These are phyloP conservation scores for Podaxis sp. DNA, from an alignment of 768 basidiomycete genomes.

Conservation along the genomic window DNA sequence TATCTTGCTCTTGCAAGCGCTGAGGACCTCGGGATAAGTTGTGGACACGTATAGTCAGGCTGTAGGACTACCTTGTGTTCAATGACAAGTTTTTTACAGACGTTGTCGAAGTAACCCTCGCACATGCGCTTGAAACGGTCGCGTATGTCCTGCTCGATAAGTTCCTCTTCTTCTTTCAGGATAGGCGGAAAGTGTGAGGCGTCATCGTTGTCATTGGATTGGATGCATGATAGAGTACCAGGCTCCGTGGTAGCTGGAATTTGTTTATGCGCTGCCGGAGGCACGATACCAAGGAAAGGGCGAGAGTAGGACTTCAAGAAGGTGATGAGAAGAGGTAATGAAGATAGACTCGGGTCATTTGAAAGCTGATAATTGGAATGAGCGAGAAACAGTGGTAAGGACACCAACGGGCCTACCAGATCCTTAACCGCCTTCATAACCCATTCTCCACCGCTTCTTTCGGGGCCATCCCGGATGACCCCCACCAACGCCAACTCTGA, in stretches of 20 bases:
- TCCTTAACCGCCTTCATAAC: constrained; percentile 87
- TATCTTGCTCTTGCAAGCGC: constrained; percentile 96
- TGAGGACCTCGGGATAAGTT: constrained; percentile 27
- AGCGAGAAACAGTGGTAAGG: constrained; percentile 9
- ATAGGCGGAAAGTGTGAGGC: constrained; percentile 38
- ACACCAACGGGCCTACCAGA: constrained; percentile 52
- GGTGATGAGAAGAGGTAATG: constrained; percentile 85
- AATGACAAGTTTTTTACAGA: constrained; percentile 87
- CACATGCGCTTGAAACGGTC: constrained; percentile 92
- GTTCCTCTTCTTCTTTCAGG: constrained; percentile 58
- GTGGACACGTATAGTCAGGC: background rate
- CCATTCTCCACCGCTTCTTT: constrained; percentile 79
- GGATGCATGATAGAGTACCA: constrained; percentile 47
- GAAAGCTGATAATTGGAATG: constrained; percentile 56
- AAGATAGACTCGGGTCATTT: constrained; percentile 82
- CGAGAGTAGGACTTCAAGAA: constrained; percentile 93
- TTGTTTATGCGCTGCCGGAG: constrained; percentile 55
- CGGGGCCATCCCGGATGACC: constrained; percentile 70
- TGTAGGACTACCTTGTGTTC: constrained; percentile 74
- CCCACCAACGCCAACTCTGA: constrained; percentile 90
- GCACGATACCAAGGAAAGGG: constrained; percentile 80
- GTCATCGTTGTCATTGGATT: constrained; percentile 25
- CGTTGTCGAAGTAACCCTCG: constrained; percentile 88
- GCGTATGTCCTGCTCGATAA: constrained; percentile 83
- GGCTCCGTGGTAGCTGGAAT: constrained; percentile 52